Base-by-base conservation (phyloP, 1,284 basidiomycete genomes). In the Trametes hirsuta region DNA sequence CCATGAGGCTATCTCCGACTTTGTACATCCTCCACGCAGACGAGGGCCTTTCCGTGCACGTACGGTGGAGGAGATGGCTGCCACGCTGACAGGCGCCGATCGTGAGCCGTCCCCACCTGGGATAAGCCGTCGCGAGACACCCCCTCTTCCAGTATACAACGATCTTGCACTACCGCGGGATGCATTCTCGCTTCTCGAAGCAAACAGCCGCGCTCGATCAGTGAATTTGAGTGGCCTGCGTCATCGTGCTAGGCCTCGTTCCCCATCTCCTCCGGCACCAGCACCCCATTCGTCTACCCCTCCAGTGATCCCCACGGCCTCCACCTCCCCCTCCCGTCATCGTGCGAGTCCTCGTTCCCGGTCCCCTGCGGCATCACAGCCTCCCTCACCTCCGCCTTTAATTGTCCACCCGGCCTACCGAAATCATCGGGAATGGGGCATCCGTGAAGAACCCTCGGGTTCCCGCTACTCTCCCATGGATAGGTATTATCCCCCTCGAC, bases 201-300 rank as follows among this genome's bases (percentile, higher is more conserved):
- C 46, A 2, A 56, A 47, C 30, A 61, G 53, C 18, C 55, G 53
- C 21, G 59, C 53, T 1, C 41, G 64, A 10, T 49, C 58, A 0
- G 8, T 47, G 3, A 52, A 30, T 8, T 50, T 65, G 41, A 53
- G 30, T 15, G 50, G 47, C 6, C 25, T 65, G 18, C 58, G 61
- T 8, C 64, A 59, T 21, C 53, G 64, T 24, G 56, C 56, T 2
- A 46, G 58, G 14, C 34, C 53, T 6, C 58, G 49, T 15, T 49
- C 60, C 4, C 55, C 54, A 4, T 51, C 58, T 5, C 40, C 51
- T 5, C 39, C 30, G 8, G 30, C 30, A 8, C 48, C 48, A 25
- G 48, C 10, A 14, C 36, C 39, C 30, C 30, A 4, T 40, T 12
- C 11, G 11, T 11, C 39, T 18, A 37, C 10, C 36, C 39, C 39